Conservation (phyloP, 805 yeast species). For the Sungouiozyma intestinalis region DNA sequence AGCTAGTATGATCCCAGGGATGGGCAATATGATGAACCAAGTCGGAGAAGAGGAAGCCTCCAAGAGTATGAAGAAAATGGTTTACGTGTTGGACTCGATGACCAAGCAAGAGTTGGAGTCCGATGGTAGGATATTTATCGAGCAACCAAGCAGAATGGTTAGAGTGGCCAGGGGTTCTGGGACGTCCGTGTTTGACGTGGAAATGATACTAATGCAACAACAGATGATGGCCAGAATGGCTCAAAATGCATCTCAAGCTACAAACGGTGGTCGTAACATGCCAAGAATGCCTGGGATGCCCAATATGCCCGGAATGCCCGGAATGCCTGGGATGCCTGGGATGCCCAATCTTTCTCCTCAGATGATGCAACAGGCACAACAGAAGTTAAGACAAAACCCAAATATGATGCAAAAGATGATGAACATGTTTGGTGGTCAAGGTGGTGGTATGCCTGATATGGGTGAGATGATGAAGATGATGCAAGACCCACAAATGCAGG, state of each 20-base stretch:
- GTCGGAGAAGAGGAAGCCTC: constrained; percentile 89
- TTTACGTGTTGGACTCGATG: constrained; percentile 92
- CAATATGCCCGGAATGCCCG: constrained; percentile 54
- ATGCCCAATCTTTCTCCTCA: constrained; percentile 34
- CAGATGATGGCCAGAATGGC: constrained; percentile 94
- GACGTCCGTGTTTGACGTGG: constrained; percentile 83
- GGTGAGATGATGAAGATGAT: constrained; percentile 52
- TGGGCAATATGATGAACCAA: constrained; percentile 76
- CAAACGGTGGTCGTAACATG: constrained; percentile 31
- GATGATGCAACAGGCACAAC: constrained; percentile 44
- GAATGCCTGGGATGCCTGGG: constrained; percentile 45
- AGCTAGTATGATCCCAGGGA: constrained; percentile 91
- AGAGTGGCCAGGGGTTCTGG: constrained; percentile 95
- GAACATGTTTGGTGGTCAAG: constrained; percentile 56
- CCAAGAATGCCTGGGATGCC: constrained; percentile 19
- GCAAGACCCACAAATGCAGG: constrained; percentile 38
- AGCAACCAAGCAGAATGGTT: constrained; percentile 75
- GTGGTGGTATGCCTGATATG: constrained; percentile 59
- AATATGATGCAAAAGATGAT: constrained; percentile 65
- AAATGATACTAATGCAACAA: constrained; percentile 84
- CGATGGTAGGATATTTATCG: constrained; percentile 72
- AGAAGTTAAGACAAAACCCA: constrained; percentile 58
- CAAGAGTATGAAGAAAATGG: constrained; percentile 75
- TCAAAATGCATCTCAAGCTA: constrained; percentile 43
- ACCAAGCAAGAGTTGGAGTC: constrained; percentile 81